Evolutionary conservation across 441 rosid species (phyloP).

Genomic region (Manihot esculenta): DNA sequence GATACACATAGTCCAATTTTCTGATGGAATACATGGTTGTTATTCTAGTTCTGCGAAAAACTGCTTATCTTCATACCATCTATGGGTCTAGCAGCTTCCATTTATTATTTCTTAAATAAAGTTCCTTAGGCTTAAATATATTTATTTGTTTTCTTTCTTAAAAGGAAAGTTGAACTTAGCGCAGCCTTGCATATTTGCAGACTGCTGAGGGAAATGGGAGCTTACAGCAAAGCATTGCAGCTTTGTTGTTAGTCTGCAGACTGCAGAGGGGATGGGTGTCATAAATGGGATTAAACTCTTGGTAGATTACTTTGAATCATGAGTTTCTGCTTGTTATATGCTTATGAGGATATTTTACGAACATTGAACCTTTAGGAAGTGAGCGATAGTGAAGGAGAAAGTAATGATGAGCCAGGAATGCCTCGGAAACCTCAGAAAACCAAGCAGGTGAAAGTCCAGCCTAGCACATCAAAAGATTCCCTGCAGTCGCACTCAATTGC

Average conservation of each 20-base stretch:
- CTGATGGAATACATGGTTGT: not conserved
- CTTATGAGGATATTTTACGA: slow-evolving; percentile 12
- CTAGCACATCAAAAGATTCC: slow-evolving; percentile 39
- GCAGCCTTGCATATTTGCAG: not conserved
- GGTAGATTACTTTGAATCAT: slow-evolving; percentile 6
- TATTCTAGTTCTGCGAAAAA: not conserved
- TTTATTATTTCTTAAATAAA: not conserved
- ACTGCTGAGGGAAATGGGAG: not conserved
- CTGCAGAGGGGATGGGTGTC: not conserved
- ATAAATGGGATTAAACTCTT: not conserved
- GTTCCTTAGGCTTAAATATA: not conserved
- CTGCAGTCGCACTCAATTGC: slow-evolving; percentile 38
- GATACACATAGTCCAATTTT: slow-evolving; percentile 9
- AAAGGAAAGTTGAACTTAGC: not conserved
- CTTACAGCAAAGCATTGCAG: not conserved
- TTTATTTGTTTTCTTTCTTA: not conserved
- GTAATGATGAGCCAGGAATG: slow-evolving; percentile 45
- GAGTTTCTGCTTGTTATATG: slow-evolving; percentile 6
- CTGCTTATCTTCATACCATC: not conserved
- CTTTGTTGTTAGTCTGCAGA: not conserved
- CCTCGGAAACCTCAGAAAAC: slow-evolving; percentile 51
- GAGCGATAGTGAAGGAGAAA: slow-evolving; percentile 76
- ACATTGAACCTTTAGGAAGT: slow-evolving; percentile 50
- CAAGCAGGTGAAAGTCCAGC: slow-evolving; percentile 51
- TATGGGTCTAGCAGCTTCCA: not conserved